phyloP scores from a whole-genome alignment of 768 basidiomycete species.

The Thelephora aurantiotincta region DNA sequence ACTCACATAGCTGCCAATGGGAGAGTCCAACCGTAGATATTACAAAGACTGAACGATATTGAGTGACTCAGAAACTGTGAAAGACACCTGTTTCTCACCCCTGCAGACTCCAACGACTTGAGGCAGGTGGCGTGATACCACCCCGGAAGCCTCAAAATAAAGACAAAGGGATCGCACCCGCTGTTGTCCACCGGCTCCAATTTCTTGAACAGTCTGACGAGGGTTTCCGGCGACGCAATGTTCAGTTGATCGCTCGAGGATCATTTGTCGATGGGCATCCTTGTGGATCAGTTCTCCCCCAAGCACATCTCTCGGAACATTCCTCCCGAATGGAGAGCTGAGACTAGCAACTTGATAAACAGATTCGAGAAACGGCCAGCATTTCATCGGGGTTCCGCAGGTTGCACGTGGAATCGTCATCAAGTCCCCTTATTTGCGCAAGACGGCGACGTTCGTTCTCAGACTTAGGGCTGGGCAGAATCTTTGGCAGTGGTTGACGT shows the following conservation, averaged over 20 bases:
- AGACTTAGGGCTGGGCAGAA: too few species aligned
- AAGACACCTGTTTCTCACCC: neutral
- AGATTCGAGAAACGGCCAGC: constrained; percentile 52
- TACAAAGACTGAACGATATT: constrained; percentile 12
- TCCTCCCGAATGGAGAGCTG: constrained; percentile 53
- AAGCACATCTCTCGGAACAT: constrained; percentile 67
- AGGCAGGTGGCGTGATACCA: constrained; percentile 59
- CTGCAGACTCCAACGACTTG: constrained; percentile 32
- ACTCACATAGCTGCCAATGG: too few species aligned
- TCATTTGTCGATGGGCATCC: constrained; percentile 54
- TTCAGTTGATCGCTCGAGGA: constrained; percentile 74
- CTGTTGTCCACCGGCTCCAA: constrained; percentile 51
- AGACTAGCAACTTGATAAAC: constrained; percentile 53
- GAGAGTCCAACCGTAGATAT: constrained; percentile 9
- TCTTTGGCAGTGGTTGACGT: too few species aligned
- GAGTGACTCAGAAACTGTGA: neutral
- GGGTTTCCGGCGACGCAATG: constrained; percentile 54
- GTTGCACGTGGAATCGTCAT: constrained; percentile 61
- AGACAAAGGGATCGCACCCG: constrained; percentile 52
- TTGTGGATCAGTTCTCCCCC: constrained; percentile 71
- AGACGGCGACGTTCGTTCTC: too few species aligned
- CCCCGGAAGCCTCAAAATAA: constrained; percentile 66
- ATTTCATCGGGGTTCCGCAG: constrained; percentile 42
- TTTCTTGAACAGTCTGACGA: constrained; percentile 63
- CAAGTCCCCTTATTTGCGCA: too few species aligned